Percentiles rank a stretch among this genome's conserved stretches.
Conservation (phyloP, 2,329 filamentous ascomycete genomes). For the Colletotrichum godetiae region DNA sequence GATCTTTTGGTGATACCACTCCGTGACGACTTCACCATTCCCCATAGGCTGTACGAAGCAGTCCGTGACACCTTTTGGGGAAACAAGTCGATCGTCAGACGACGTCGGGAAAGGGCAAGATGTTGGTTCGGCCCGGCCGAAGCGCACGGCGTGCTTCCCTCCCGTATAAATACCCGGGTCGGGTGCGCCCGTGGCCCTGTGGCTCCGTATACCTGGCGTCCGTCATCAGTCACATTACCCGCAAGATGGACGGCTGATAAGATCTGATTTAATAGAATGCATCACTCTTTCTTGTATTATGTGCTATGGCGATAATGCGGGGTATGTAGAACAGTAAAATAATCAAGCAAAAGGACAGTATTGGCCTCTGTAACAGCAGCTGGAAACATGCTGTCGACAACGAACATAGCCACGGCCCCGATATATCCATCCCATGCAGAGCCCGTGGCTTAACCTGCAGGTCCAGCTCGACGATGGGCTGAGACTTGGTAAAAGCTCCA, state of each 20-base stretch:
- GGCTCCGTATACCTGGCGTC: neutral
- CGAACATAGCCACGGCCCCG: neutral
- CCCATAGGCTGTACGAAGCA: neutral
- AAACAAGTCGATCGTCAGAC: neutral
- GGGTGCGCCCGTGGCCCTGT: neutral
- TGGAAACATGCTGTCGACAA: neutral
- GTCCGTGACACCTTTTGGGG: neutral
- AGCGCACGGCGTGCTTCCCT: neutral
- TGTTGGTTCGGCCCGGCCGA: slow-evolving; percentile 3
- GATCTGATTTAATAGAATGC: neutral
- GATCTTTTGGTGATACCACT: neutral
- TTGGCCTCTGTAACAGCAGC: neutral
- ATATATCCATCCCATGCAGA: slow-evolving; percentile 2
- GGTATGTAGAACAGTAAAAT: neutral
- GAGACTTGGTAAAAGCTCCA: neutral
- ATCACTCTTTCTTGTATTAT: neutral
- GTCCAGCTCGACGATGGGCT: neutral
- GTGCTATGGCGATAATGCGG: neutral
- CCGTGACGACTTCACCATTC: too few relatives aligned
- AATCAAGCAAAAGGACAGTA: neutral
- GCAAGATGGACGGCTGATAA: neutral
- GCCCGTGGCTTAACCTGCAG: neutral
- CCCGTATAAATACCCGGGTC: neutral
- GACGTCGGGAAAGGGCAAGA: neutral
- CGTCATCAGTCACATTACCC: neutral